Conservation (phyloP, 495 filamentous ascomycete species). For the Aspergillus biplanus region DNA sequence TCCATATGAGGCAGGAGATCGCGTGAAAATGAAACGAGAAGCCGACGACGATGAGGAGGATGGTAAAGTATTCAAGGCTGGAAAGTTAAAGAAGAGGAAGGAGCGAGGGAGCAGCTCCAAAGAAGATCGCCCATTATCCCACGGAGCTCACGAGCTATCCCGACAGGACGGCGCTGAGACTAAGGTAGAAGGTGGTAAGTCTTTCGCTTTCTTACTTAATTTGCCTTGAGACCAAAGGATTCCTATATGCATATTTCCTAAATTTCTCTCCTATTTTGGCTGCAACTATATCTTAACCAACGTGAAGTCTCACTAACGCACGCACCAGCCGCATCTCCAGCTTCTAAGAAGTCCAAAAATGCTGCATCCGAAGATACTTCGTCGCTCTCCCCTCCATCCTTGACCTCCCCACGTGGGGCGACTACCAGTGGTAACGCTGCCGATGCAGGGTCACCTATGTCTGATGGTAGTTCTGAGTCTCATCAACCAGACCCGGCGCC, state of each 20-base stretch:
- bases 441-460: constrained; percentile 49
- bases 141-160: constrained; percentile 66
- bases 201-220: background rate
- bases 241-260: no score
- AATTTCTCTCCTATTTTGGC: background rate
- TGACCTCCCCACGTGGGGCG: constrained; percentile 56
- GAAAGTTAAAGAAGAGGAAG: constrained; percentile 56
- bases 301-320: background rate
- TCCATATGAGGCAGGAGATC: constrained; percentile 44
- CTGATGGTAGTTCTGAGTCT: constrained; percentile 65
- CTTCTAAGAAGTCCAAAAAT: constrained; percentile 54
- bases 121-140: constrained; percentile 60
- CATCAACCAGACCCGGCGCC: constrained; percentile 81
- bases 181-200: constrained; percentile 65
- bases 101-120: constrained; percentile 51
- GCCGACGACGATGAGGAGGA: constrained; percentile 61
- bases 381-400: constrained; percentile 55
- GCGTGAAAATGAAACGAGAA: constrained; percentile 54
- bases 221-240: no score
- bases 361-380: constrained; percentile 64
- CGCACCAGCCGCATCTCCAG: constrained; percentile 43
- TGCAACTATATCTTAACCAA: no score
- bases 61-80: constrained; percentile 43
- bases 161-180: constrained; percentile 67
- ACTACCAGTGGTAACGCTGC: constrained; percentile 48